Conservation (phyloP, 805 yeast genomes). For the Myxozyma lipomycoides region DNA sequence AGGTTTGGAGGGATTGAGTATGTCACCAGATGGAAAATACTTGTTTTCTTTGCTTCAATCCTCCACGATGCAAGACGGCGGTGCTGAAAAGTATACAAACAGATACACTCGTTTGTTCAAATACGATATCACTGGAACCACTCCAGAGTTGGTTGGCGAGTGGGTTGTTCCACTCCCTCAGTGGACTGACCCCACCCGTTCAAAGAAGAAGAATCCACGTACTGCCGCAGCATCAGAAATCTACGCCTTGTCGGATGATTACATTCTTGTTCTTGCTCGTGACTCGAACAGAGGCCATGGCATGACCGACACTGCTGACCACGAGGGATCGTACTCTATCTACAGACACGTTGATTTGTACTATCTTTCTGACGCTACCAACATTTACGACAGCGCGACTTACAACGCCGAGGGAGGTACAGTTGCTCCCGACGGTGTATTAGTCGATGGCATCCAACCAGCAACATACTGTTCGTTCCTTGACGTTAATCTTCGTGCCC, state of each 20-base stretch:
- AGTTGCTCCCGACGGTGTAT: slow-evolving; percentile 21
- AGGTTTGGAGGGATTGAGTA: slow-evolving; percentile 20
- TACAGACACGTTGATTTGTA: slow-evolving; percentile 21
- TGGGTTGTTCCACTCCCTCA: slow-evolving; percentile 22
- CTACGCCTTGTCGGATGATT: slow-evolving; percentile 19
- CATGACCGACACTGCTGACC: neutral
- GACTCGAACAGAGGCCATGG: slow-evolving; percentile 24
- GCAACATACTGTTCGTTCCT: slow-evolving; percentile 23
- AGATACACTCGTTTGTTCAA: slow-evolving; percentile 19
- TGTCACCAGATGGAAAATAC: slow-evolving; percentile 24
- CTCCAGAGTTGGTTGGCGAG: slow-evolving; percentile 16
- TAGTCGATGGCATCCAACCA: slow-evolving; percentile 15
- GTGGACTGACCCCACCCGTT: slow-evolving; percentile 10
- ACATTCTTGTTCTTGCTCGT: slow-evolving; percentile 21
- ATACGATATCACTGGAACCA: slow-evolving; percentile 11
- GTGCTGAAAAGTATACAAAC: slow-evolving; percentile 14
- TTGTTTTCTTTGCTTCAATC: slow-evolving; percentile 19
- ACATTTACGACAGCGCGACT: slow-evolving; percentile 7
- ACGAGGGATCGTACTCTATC: slow-evolving; percentile 12
- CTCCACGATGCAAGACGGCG: slow-evolving; percentile 25
- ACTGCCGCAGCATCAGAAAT: slow-evolving; percentile 26
- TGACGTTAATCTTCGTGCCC: slow-evolving; percentile 17
- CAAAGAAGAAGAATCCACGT: slow-evolving; percentile 14
- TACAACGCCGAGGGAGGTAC: slow-evolving; percentile 21
- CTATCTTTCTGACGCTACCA: slow-evolving; percentile 20